Conservation (phyloP, 176 grass and related monocot genomes). For the Calamus simplicifolius region DNA sequence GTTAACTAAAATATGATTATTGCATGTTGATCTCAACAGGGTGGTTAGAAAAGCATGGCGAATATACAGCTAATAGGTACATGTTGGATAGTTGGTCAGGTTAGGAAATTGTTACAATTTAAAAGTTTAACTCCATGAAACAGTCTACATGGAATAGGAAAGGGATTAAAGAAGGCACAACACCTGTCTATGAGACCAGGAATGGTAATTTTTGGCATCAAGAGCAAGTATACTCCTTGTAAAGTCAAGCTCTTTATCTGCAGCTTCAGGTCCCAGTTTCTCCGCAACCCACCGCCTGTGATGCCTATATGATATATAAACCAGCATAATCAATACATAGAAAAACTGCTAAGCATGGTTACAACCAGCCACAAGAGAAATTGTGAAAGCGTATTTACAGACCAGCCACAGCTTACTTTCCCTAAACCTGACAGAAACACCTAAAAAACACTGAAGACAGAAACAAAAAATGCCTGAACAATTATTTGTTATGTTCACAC, state of each 20-base stretch:
- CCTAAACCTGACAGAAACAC: not conserved
- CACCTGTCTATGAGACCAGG: constrained; percentile 98
- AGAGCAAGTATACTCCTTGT: constrained; percentile 43
- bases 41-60: not conserved
- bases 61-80: not conserved
- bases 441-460: not conserved
- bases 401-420: not conserved
- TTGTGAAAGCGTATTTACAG: too few relatives aligned
- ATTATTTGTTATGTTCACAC: too few relatives aligned
- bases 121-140: too few relatives aligned
- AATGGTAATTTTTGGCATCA: constrained; percentile 96
- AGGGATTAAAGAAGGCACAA: not conserved
- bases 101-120: too few relatives aligned
- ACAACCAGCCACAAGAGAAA: too few relatives aligned
- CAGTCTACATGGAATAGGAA: not conserved
- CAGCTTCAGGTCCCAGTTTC: constrained; percentile 68
- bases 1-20: too few relatives aligned
- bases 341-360: not conserved
- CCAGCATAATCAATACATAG: not conserved
- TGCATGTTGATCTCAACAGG: not conserved
- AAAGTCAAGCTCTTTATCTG: constrained; percentile 70
- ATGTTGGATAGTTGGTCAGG: too few relatives aligned
- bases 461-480: too few relatives aligned
- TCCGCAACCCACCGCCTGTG: constrained; percentile 96
- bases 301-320: constrained; percentile 36